A percentile compares a stretch with the other conserved stretches of the same genome.
Conservation (phyloP, 2,329 filamentous ascomycete species). For the Claviceps monticola region DNA sequence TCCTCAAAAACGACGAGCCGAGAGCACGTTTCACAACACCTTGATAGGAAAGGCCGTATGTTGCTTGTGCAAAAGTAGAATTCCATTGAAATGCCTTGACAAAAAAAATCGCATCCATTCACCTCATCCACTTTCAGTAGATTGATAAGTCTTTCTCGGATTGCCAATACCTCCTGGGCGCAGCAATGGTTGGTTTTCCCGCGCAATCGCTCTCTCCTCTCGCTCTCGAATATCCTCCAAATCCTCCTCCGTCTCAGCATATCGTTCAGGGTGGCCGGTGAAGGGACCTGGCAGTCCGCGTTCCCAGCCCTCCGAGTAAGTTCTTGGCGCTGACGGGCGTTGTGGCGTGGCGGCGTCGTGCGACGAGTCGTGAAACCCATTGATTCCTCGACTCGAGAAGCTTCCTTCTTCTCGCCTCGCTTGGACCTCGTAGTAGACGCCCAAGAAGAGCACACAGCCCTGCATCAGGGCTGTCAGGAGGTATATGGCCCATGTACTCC, state of each 20-base stretch:
- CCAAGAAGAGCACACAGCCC: constrained; percentile 67
- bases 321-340: constrained; percentile 26
- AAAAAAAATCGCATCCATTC: not conserved
- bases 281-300: constrained; percentile 36
- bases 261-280: constrained; percentile 37
- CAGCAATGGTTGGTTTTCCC: constrained; percentile 37
- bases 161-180: constrained; percentile 36
- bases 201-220: constrained; percentile 35
- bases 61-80: not conserved
- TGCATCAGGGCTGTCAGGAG: constrained; percentile 78
- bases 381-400: constrained; percentile 11
- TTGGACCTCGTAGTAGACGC: constrained; percentile 57
- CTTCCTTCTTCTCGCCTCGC: constrained; percentile 20
- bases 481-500: constrained; percentile 93
- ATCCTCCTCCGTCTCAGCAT: constrained; percentile 37
- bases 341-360: constrained; percentile 15
- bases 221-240: constrained; percentile 35
- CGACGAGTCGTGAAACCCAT: constrained; percentile 15
- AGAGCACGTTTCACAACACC: not conserved
- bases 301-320: constrained; percentile 37
- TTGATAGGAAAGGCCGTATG: not conserved
- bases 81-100: no score
- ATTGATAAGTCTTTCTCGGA: constrained; percentile 26
- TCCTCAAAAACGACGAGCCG: not conserved
- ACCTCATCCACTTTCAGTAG: constrained; percentile 11